Evolutionary conservation across 495 filamentous ascomycete species (phyloP).

Genomic region (Daldinia bambusicola): DNA sequence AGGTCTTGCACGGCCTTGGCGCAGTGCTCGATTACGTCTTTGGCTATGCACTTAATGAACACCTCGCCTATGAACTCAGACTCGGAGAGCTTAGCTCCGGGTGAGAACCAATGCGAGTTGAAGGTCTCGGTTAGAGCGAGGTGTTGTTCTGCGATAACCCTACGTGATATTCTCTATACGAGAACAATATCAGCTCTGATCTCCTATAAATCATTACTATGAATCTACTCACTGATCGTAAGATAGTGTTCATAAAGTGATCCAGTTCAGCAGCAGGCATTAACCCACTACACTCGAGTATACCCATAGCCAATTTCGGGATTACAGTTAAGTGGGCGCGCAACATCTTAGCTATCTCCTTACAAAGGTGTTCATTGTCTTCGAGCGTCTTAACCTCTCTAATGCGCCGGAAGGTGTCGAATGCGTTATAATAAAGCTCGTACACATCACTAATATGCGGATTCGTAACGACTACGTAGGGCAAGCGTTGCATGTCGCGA

Average conservation of each 20-base stretch:
- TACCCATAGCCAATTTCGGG: conserved; percentile 91
- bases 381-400: conserved; percentile 84
- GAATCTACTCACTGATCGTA: conserved; percentile 77
- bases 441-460: conserved; percentile 92
- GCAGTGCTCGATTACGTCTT: conserved; percentile 86
- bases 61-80: conserved; percentile 94
- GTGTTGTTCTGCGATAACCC: conserved; percentile 98
- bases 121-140: conserved; percentile 97
- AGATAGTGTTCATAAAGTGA: conserved; percentile 91
- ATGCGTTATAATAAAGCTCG: conserved; percentile 95
- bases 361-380: conserved; percentile 91
- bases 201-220: background rate
- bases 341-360: conserved; percentile 78
- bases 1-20: conserved; percentile 76
- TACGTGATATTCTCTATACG: conserved; percentile 84
- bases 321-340: conserved; percentile 93
- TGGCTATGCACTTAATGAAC: conserved; percentile 92
- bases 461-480: conserved; percentile 97
- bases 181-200: conserved; percentile 1
- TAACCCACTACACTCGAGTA: conserved; percentile 84
- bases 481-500: conserved; percentile 95
- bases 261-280: conserved; percentile 84
- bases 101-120: conserved; percentile 91
- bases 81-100: conserved; percentile 76
- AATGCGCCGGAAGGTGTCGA: conserved; percentile 86